Percentiles rank a stretch among this genome's conserved stretches.
These are phyloP conservation scores for Vigna trinervia DNA, from an alignment of 306 rosid genomes.

Conservation along the genomic window DNA sequence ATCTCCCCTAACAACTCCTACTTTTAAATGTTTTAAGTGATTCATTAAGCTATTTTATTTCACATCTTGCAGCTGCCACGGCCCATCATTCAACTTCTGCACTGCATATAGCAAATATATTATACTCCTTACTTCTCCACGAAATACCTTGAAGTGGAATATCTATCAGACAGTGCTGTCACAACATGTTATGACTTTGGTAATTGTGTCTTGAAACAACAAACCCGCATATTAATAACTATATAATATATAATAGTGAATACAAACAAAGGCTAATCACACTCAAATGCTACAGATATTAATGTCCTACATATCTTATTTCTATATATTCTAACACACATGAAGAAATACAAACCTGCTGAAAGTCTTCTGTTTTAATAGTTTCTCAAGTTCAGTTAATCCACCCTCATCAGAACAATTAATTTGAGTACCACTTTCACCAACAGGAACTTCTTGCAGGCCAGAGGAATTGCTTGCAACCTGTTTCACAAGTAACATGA, in stretches of 20 bases:
- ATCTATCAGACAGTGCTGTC: not conserved
- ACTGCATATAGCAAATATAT: not conserved
- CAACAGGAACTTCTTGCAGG: conserved; percentile 49
- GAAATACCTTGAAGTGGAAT: not conserved
- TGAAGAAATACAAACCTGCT: conserved; percentile 65
- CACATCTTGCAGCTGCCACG: not conserved
- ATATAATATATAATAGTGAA: not conserved
- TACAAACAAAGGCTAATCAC: not conserved
- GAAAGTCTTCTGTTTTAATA: conserved; percentile 86
- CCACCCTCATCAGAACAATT: conserved; percentile 54
- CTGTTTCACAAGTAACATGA: conserved; percentile 42
- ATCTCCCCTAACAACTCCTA: not conserved
- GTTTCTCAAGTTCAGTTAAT: conserved; percentile 75
- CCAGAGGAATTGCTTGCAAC: conserved; percentile 53
- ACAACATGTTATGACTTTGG: not conserved
- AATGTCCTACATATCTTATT: not conserved
- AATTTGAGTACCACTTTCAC: conserved; percentile 48
- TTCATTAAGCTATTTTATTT: not conserved
- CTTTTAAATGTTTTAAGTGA: not conserved
- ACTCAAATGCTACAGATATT: not conserved
- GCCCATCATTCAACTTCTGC: not conserved
- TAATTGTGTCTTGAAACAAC: not conserved
- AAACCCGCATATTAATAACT: not conserved
- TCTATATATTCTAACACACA: conserved; percentile 6
- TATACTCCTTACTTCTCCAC: not conserved